Evolutionary conservation across 305 asterid genomes (phyloP).

Genomic region (Fraxinus velutina): DNA sequence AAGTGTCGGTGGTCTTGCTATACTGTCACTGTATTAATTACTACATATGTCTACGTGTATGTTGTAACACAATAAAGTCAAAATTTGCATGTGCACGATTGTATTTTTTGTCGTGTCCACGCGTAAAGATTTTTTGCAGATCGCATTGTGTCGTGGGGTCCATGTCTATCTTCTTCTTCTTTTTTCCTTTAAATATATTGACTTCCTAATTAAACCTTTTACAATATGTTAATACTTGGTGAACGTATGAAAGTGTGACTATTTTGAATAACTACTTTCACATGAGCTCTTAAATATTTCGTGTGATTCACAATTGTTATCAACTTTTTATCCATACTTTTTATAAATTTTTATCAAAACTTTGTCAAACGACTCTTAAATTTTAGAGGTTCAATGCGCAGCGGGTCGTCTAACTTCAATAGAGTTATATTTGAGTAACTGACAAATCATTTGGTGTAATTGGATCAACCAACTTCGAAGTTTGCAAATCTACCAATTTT

Average conservation of each 20-base stretch:
- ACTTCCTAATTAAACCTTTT: not conserved
- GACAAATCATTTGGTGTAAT: not conserved
- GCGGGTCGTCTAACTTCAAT: not conserved
- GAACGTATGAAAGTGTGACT: not conserved
- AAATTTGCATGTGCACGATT: not conserved
- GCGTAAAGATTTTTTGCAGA: slow-evolving; percentile 19
- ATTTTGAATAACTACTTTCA: not conserved
- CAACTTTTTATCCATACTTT: no score
- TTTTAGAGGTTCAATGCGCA: not conserved
- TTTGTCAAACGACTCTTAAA: not conserved
- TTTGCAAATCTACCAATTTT: not conserved
- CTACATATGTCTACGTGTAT: not conserved
- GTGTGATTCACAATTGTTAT: not conserved
- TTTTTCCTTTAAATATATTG: not conserved
- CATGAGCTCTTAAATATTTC: not conserved
- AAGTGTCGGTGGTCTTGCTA: slow-evolving; percentile 32
- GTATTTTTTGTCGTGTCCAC: slow-evolving; percentile 1
- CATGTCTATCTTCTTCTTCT: not conserved
- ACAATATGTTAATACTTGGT: not conserved
- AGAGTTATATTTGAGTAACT: not conserved
- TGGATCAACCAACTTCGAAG: not conserved
- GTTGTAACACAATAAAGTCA: not conserved
- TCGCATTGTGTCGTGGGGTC: slow-evolving; percentile 15
- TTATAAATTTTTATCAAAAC: no score
- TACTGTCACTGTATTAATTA: not conserved